Base-by-base conservation (phyloP, 2,329 filamentous ascomycete species). In the Aspergillus texensis region DNA sequence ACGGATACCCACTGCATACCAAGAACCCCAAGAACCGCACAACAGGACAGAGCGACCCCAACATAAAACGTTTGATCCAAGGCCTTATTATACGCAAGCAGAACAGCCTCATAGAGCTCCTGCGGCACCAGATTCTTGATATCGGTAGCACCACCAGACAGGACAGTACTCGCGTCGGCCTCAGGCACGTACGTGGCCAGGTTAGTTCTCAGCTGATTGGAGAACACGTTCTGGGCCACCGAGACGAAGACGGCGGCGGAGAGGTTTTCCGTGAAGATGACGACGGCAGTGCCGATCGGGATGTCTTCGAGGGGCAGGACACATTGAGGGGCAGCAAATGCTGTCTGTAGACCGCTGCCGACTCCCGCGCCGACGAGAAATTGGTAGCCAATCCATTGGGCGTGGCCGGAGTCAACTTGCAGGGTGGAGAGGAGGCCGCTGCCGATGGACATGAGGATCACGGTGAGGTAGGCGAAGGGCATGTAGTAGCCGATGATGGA, bases 151-250 rank as follows among this genome's bases (percentile, higher is more conserved):
- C 66, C 66, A 0, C 58, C 59, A 1, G 60, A 53, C 53, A 67
- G 32, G 36, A 67, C 30, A n/a, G n/a, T 24, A 4, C 21, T 19
- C 2, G 60, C 30, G 48, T 67, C 66, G 4, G 61, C 57, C 0
- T 30, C 50, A 3, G 64, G 66, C 43, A 58, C 65, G 39, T 66
- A 58, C 28, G 46, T 45, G 1, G 34, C 30, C 0, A 67, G 36
- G 45, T 65, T 67, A 10, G 26, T 24, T 26, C 16, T 19, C 19
- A 68, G 60, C 62, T 62, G 62, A 26, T 65, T 67, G 10, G 57
- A 62, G 21, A 69, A 68, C 14, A 69, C 62, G 39, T 63, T 69
- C 53, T 65, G 65, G 4, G 59, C 64, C 0, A 68, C 64, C 1
- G 63, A 67, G 3, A 62, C 62, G 46, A 67, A 50, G 8, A 63